These are phyloP conservation scores for Xerophyta viscosa DNA, from an alignment of 106 monocot genomes.

Conservation along the genomic window DNA sequence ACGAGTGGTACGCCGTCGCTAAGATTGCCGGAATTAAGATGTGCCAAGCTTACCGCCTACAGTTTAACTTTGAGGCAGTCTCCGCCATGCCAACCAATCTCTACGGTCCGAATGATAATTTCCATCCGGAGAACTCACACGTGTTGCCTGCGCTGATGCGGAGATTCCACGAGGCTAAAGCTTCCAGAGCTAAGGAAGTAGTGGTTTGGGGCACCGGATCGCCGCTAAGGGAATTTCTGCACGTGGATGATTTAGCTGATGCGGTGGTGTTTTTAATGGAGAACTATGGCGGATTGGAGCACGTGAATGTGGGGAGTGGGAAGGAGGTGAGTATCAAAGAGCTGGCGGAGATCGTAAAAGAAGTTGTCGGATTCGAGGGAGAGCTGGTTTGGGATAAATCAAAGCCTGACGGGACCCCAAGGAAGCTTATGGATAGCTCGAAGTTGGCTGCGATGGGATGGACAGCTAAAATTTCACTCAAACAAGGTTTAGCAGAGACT, in stretches of 20 bases:
- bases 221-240: conserved; percentile 84
- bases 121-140: conserved; percentile 96
- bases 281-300: conserved; percentile 60
- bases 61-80: conserved; percentile 67
- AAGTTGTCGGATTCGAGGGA: conserved; percentile 78
- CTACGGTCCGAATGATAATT: conserved; percentile 88
- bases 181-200: conserved; percentile 35
- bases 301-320: conserved; percentile 91
- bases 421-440: conserved; percentile 92
- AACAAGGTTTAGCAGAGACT: conserved; percentile 70
- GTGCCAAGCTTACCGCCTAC: conserved; percentile 84
- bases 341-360: conserved; percentile 84
- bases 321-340: conserved; percentile 86
- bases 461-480: conserved; percentile 54
- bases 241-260: conserved; percentile 88
- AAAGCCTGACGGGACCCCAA: conserved; percentile 90
- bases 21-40: conserved; percentile 98
- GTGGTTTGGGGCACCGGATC: conserved; percentile 92
- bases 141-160: conserved; percentile 78
- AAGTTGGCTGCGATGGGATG: conserved; percentile 67
- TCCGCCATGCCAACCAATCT: conserved; percentile 98
- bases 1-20: conserved; percentile 96
- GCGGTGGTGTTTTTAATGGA: conserved; percentile 85
- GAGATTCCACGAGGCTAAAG: conserved; percentile 90
- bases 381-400: conserved; percentile 65